These are phyloP conservation scores for Colletotrichum australisinense DNA, from an alignment of 2,329 filamentous ascomycete genomes.

Conservation along the genomic window DNA sequence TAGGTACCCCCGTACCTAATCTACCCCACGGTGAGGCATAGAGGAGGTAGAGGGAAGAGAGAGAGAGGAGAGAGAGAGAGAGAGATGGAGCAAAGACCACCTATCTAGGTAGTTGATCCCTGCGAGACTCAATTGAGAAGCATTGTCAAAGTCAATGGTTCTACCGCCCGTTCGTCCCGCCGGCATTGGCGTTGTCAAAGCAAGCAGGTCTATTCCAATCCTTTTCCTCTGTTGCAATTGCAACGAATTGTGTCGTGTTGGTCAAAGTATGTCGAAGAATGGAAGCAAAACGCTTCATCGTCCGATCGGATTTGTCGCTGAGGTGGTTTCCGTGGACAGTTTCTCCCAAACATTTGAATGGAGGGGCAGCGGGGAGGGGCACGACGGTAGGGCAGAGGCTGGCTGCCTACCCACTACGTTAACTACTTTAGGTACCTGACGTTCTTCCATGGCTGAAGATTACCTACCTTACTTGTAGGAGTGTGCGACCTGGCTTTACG, in stretches of 20 bases:
- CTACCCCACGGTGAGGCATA: not conserved
- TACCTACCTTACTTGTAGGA: not conserved
- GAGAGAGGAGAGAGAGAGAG: too few species aligned
- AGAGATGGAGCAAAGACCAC: not conserved
- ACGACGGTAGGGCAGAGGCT: not conserved
- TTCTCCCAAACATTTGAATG: not conserved
- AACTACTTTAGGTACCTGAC: not conserved
- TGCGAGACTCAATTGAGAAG: slow-evolving; percentile 3
- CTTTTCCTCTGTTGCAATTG: not conserved
- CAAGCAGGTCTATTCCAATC: not conserved
- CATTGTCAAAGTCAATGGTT: not conserved
- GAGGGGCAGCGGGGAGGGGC: slow-evolving; percentile 20
- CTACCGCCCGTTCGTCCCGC: not conserved
- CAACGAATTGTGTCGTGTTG: too few species aligned
- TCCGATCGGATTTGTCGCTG: too few species aligned
- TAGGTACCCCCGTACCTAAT: not conserved
- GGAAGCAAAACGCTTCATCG: not conserved
- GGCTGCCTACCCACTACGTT: not conserved
- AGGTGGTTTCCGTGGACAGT: too few species aligned
- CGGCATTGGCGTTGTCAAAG: not conserved
- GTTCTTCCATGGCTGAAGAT: not conserved
- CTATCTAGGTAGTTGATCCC: not conserved
- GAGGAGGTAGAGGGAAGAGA: too few species aligned
- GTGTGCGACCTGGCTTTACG: not conserved
- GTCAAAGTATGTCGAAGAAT: not conserved